Evolutionary conservation across 2,329 filamentous ascomycete species (phyloP).

Genomic region (Cytospora schulzeri): DNA sequence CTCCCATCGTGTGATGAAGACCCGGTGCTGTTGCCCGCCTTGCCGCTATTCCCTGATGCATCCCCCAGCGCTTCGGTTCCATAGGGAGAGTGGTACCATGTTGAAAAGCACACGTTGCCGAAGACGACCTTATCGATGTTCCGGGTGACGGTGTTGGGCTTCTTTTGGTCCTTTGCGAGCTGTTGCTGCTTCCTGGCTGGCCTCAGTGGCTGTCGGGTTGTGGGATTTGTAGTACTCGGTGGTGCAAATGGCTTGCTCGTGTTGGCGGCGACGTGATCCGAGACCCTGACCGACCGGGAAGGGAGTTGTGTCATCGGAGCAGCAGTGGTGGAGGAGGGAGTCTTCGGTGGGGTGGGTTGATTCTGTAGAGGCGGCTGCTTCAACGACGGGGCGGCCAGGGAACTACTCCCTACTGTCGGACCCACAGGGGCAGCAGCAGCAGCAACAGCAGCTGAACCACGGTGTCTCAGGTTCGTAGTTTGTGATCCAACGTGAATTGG

Average conservation of each 20-base stretch:
- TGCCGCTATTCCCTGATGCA: constrained; percentile 36
- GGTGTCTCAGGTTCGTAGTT: constrained; percentile 9
- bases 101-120: constrained; percentile 79
- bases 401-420: background rate
- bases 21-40: constrained; percentile 38
- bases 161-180: constrained; percentile 31
- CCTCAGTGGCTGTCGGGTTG: constrained; percentile 10
- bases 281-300: constrained; percentile 21
- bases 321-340: background rate
- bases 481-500: constrained; percentile 15
- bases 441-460: constrained; percentile 3
- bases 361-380: constrained; percentile 13
- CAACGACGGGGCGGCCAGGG: constrained; percentile 8
- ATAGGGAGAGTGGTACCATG: constrained; percentile 94
- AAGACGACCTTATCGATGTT: constrained; percentile 88
- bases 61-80: constrained; percentile 68
- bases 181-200: constrained; percentile 26
- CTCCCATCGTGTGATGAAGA: constrained; percentile 32
- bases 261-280: constrained; percentile 24
- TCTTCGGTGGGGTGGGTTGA: background rate
- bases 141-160: constrained; percentile 56
- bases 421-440: constrained; percentile 6
- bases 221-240: background rate
- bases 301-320: constrained; percentile 22
- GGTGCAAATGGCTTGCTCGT: constrained; percentile 24